Percentiles rank a stretch among this genome's conserved stretches.
Conservation (phyloP, 371 early-diverging fungal genomes). For the Mortierella sp. region DNA sequence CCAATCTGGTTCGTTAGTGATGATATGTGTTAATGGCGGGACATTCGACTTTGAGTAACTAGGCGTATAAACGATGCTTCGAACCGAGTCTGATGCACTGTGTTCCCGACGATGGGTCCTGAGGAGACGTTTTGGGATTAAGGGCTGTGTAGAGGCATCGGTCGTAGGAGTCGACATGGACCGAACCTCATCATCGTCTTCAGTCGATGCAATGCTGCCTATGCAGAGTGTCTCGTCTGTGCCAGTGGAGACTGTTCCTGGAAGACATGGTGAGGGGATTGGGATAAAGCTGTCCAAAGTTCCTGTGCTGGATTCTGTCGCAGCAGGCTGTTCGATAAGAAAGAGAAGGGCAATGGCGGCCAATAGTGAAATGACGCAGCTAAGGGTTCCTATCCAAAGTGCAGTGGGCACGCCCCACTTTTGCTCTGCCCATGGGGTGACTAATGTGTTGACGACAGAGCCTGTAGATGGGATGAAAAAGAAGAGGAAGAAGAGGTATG, state of each 20-base stretch:
- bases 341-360: conserved; percentile 52
- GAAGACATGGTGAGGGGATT: too few species aligned
- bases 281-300: too few species aligned
- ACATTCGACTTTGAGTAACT: conserved; percentile 21
- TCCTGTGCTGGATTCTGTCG: background rate
- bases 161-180: background rate
- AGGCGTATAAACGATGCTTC: conserved; percentile 26
- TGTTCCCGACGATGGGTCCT: conserved; percentile 16
- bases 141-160: conserved; percentile 13
- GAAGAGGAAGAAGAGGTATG: background rate
- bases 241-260: background rate
- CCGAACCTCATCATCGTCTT: conserved; percentile 17
- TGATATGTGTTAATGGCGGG: conserved; percentile 29
- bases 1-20: conserved; percentile 12
- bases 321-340: conserved; percentile 35
- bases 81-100: conserved; percentile 27
- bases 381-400: conserved; percentile 61
- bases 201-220: conserved; percentile 9
- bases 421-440: conserved; percentile 63
- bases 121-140: conserved; percentile 24
- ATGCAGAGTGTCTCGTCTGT: background rate
- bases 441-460: conserved; percentile 66
- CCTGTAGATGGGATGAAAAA: conserved; percentile 13
- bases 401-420: conserved; percentile 56
- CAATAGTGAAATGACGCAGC: conserved; percentile 60